These are phyloP conservation scores for Solanum commersonii DNA, from an alignment of 257 asterid species.

Conservation along the genomic window DNA sequence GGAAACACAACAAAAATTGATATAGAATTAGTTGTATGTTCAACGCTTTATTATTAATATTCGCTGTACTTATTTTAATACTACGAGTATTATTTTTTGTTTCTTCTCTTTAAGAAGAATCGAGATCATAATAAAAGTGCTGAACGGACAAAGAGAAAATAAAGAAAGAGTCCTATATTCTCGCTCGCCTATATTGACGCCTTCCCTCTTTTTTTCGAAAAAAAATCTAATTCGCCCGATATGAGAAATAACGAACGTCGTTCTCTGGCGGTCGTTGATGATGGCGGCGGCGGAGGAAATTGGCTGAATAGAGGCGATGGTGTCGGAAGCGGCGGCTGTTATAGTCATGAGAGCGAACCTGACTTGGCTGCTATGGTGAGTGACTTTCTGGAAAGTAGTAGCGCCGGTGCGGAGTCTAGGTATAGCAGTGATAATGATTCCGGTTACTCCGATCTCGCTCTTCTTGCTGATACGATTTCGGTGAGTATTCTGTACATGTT, in stretches of 20 bases:
- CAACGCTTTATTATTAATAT: background rate
- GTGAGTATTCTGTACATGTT: conserved; percentile 9
- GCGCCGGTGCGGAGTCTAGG: conserved; percentile 29
- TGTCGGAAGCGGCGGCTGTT: conserved; percentile 6
- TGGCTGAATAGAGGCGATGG: conserved; percentile 16
- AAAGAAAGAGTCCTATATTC: background rate
- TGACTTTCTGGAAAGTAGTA: conserved; percentile 30
- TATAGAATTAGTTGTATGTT: background rate
- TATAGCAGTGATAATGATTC: conserved; percentile 33
- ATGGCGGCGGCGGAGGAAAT: background rate
- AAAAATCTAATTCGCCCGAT: background rate
- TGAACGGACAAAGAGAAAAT: background rate
- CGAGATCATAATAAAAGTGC: background rate
- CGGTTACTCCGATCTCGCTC: conserved; percentile 29
- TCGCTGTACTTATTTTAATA: background rate
- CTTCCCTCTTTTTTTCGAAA: background rate
- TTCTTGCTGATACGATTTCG: conserved; percentile 32
- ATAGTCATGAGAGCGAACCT: conserved; percentile 33
- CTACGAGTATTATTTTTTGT: too few relatives aligned
- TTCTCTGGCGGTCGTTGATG: conserved; percentile 13
- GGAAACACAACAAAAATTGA: too few relatives aligned
- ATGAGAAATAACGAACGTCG: conserved; percentile 6
- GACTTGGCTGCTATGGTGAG: conserved; percentile 34
- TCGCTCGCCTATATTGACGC: background rate
- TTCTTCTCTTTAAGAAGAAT: background rate